phyloP scores from a whole-genome alignment of 169 alveolate genomes.

The Perkinsus olseni region DNA sequence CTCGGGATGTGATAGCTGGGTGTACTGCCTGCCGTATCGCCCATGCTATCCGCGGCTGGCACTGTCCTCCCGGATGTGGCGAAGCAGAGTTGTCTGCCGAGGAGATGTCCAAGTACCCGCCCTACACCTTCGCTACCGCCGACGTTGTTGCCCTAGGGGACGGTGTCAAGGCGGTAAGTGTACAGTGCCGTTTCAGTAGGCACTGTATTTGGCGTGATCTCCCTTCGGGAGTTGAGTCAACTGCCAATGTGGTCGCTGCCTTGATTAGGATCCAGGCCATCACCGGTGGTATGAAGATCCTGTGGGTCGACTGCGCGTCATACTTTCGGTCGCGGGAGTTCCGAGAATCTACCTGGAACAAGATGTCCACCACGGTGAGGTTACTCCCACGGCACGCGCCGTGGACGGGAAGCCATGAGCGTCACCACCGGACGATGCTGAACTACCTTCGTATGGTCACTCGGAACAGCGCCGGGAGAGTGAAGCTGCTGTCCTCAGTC shows the following conservation, averaged over 20 bases:
- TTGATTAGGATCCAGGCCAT: not conserved
- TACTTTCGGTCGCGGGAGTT: not conserved
- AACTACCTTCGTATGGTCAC: not conserved
- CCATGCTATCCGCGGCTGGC: not conserved
- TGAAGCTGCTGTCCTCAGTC: not conserved
- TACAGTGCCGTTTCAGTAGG: not conserved
- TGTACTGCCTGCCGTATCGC: not conserved
- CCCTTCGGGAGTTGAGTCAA: not conserved
- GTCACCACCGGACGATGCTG: not conserved
- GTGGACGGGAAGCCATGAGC: not conserved
- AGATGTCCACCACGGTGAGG: not conserved
- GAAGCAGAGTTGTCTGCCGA: not conserved
- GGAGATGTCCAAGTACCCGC: not conserved
- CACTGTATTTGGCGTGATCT: not conserved
- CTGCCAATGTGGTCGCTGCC: not conserved
- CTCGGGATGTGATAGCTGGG: not conserved
- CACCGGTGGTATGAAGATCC: not conserved
- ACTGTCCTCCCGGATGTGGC: not conserved
- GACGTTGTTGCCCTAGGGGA: not conserved
- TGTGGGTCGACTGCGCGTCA: not conserved
- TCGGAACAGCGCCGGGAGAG: not conserved
- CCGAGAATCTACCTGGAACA: not conserved
- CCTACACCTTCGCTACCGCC: not conserved
- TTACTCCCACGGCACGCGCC: not conserved
- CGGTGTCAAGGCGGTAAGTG: not conserved